Evolutionary conservation across 345 rosid genomes (phyloP).

Genomic region (Camelina laxa): DNA sequence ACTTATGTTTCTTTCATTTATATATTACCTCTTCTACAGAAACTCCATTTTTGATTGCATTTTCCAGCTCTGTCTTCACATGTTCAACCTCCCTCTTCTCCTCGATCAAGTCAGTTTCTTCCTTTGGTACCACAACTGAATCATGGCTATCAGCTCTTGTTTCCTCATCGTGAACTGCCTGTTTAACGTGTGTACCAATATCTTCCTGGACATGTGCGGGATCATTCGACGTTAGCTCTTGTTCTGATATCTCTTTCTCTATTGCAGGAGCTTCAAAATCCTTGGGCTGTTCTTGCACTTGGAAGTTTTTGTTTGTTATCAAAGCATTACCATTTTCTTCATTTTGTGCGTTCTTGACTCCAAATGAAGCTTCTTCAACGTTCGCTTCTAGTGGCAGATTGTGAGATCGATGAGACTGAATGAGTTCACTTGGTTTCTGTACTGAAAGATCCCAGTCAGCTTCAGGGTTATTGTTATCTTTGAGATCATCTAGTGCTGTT

Average conservation of each 20-base stretch:
- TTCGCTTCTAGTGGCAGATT: not conserved
- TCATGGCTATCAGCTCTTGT: slow-evolving; percentile 15
- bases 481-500: not conserved
- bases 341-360: slow-evolving; percentile 38
- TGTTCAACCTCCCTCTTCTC: slow-evolving; percentile 30
- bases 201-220: slow-evolving; percentile 9
- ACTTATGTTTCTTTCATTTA: slow-evolving; percentile 38
- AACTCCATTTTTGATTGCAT: slow-evolving; percentile 29
- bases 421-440: slow-evolving; percentile 33
- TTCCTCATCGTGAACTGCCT: not conserved
- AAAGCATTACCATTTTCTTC: slow-evolving; percentile 19
- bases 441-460: slow-evolving; percentile 13
- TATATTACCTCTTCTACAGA: slow-evolving; percentile 39
- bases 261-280: not conserved
- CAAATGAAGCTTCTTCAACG: slow-evolving; percentile 31
- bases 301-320: not conserved
- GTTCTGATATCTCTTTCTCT: slow-evolving; percentile 14
- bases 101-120: slow-evolving; percentile 35
- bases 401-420: slow-evolving; percentile 23
- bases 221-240: slow-evolving; percentile 16
- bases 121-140: not conserved
- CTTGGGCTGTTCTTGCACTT: slow-evolving; percentile 18
- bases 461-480: not conserved
- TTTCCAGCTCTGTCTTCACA: slow-evolving; percentile 35
- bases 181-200: not conserved